Base-by-base conservation (phyloP, 176 grass and related monocot species). In the Avena eriantha region DNA sequence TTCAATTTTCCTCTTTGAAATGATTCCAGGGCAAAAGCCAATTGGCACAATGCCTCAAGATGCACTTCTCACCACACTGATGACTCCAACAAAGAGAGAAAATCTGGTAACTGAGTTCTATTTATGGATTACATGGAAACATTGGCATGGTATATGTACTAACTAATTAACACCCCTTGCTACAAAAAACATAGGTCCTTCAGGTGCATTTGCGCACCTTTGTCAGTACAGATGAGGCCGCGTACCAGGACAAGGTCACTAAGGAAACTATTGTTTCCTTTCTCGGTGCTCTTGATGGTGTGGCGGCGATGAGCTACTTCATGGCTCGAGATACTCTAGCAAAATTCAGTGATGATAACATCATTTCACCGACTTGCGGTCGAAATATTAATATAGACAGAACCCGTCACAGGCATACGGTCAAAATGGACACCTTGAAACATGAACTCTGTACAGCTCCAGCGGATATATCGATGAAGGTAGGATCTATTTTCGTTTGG, bases 251-350 rank as follows among this genome's bases (percentile, higher is more conserved):
- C 13, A 48, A 46, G 70, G n/a, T 73, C 41, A 73, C 43, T 24
- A 23, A 48, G 70, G 70, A 73, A 73, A 47, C 43, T 73, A 73
- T 73, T 48, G 70, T 48, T 22, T 49, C n/a, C 41, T 74, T 74
- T 74, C 19, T 74, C 17, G 19, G 19, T 45, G 71, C 45, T 26
- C 71, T 74, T 26, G 43, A 74, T 26, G 13, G 45, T 74, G 45
- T 74, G 45, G 71, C 72, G 7, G 22, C 13, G 1, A 50, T 75
- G 46, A 75, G 72, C 72, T 75, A 75, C 72, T 49, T 50, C 45
- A 49, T 74, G 41, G 71, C 71, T 17, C 45, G 6, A 74, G 45
- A 26, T 4, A 74, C 71, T 16, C 22, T 74, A 6, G 13, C 41
- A 73, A 73, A 72, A 7, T 22, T 22, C 21, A n/a, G 21, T 47